Conservation (phyloP, 1,284 basidiomycete genomes). For the Leccinum pachyderme region DNA sequence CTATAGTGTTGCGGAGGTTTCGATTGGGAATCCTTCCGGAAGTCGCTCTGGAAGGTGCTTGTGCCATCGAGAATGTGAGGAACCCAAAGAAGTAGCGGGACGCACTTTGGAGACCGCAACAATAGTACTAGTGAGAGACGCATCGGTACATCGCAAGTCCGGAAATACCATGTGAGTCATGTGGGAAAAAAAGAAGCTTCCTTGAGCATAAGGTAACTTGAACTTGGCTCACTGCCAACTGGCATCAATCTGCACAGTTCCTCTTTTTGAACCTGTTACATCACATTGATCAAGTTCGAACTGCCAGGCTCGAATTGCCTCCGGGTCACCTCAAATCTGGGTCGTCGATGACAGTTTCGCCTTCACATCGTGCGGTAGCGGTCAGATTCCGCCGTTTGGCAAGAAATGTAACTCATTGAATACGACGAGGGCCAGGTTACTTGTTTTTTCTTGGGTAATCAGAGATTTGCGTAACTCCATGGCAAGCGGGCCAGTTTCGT, state of each 20-base stretch:
- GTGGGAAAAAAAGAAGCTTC: not conserved
- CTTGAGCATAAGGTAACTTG: not conserved
- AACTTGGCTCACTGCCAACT: slow-evolving; percentile 13
- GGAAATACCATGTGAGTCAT: not conserved
- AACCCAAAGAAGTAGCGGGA: not conserved
- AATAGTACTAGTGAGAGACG: too few relatives aligned
- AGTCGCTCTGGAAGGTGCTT: not conserved
- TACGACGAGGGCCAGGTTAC: not conserved
- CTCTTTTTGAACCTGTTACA: not conserved
- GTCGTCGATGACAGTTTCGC: not conserved
- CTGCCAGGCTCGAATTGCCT: not conserved
- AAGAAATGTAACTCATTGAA: not conserved
- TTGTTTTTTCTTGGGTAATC: not conserved
- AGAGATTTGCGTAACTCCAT: not conserved
- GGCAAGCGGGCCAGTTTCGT: not conserved
- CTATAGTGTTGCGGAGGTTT: not conserved
- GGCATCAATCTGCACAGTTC: slow-evolving; percentile 5
- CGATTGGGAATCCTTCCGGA: not conserved
- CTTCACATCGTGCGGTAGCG: not conserved
- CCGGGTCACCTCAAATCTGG: not conserved
- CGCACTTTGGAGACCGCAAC: not conserved
- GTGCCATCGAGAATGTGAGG: not conserved
- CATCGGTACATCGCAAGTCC: not conserved
- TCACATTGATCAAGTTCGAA: not conserved
- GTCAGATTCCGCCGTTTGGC: not conserved